Conservation (phyloP, 345 rosid genomes). For the Ricinus communis region DNA sequence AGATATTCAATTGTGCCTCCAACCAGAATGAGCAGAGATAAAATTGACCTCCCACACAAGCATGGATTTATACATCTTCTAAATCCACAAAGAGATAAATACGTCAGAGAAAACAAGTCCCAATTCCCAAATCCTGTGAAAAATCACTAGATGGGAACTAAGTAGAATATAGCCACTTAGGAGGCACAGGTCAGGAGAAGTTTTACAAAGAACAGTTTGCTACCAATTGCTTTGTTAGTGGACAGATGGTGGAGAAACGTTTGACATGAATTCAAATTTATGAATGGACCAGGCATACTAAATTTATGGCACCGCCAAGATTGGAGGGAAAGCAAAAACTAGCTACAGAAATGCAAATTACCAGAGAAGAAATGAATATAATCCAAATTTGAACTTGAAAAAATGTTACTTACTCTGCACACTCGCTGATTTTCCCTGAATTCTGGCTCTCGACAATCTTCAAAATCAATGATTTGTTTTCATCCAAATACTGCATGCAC, state of each 20-base stretch:
- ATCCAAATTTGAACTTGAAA: neutral
- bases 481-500: slow-evolving; percentile 84
- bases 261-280: too few relatives aligned
- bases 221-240: too few relatives aligned
- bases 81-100: too few relatives aligned
- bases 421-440: slow-evolving; percentile 86
- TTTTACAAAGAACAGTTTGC: too few relatives aligned
- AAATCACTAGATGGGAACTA: too few relatives aligned
- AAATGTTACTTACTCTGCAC: slow-evolving; percentile 80
- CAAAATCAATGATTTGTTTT: slow-evolving; percentile 98
- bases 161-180: neutral
- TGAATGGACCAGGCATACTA: too few relatives aligned
- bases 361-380: neutral
- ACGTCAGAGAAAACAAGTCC: too few relatives aligned
- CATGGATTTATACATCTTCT: too few relatives aligned
- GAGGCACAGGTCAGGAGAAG: neutral
- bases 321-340: too few relatives aligned
- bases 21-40: neutral
- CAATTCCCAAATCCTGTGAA: too few relatives aligned
- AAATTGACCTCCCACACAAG: neutral
- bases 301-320: too few relatives aligned
- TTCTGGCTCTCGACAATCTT: slow-evolving; percentile 99
- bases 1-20: neutral
- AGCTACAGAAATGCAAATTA: neutral
- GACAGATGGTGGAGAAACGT: too few relatives aligned